These are phyloP conservation scores for Alliaria petiolata DNA, from an alignment of 345 rosid genomes.

Conservation along the genomic window DNA sequence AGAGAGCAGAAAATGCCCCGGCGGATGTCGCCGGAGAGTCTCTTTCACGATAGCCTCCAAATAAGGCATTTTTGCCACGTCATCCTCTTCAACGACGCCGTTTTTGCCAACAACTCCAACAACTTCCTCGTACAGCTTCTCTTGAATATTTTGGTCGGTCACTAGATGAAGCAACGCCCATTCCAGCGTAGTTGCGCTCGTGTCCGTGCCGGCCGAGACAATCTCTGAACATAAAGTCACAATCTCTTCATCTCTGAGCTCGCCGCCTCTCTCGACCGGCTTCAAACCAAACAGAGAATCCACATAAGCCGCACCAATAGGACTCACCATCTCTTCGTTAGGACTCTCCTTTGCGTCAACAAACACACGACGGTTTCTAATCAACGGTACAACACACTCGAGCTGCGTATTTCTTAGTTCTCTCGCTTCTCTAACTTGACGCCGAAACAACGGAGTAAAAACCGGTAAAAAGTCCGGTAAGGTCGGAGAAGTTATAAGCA, in stretches of 20 bases:
- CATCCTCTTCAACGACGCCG: conserved; percentile 60
- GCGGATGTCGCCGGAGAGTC: conserved; percentile 93
- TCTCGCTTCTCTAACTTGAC: conserved; percentile 62
- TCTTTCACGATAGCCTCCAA: conserved; percentile 75
- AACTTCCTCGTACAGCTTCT: conserved; percentile 60
- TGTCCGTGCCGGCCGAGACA: conserved; percentile 89
- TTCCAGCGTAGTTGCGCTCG: conserved; percentile 76
- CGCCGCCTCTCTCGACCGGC: conserved; percentile 41
- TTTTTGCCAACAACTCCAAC: conserved; percentile 52
- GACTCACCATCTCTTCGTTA: conserved; percentile 71
- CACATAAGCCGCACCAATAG: conserved; percentile 83
- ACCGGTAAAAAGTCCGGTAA: conserved; percentile 83
- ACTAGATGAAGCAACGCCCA: conserved; percentile 82
- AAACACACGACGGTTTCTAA: conserved; percentile 55
- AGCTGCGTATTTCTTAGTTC: conserved; percentile 64
- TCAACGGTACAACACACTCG: conserved; percentile 70
- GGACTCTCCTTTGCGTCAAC: conserved; percentile 44
- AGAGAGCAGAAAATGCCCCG: conserved; percentile 87
- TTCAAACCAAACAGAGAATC: conserved; percentile 68
- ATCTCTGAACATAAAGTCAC: conserved; percentile 85
- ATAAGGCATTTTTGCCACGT: conserved; percentile 63
- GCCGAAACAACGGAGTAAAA: conserved; percentile 62
- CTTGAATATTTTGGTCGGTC: conserved; percentile 61
- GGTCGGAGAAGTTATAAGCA: conserved; percentile 70
- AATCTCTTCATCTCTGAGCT: conserved; percentile 64